These are phyloP conservation scores for Pseudopithomyces chartarum DNA, from an alignment of 2,329 filamentous ascomycete species.

Conservation along the genomic window DNA sequence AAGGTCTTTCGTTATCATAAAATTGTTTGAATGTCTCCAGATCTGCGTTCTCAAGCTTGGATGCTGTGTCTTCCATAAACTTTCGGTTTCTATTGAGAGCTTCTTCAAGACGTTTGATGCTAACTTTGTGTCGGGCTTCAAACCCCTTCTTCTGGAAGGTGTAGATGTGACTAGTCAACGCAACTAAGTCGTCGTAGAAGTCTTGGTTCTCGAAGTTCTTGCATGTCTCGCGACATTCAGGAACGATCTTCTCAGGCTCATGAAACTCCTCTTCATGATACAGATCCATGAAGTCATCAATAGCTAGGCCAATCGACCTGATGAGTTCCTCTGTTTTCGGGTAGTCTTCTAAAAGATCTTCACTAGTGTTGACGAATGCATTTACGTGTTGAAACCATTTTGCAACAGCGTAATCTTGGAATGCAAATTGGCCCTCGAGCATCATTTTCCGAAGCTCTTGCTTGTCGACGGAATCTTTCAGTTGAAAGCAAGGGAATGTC, in stretches of 20 bases:
- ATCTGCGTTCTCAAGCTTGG: constrained; percentile 10
- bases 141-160: constrained; percentile 37
- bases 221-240: constrained; percentile 20
- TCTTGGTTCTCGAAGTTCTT: constrained; percentile 13
- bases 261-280: constrained; percentile 27
- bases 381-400: constrained; percentile 38
- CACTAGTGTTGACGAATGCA: constrained; percentile 25
- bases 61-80: constrained; percentile 33
- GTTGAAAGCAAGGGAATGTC: constrained; percentile 26
- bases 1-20: constrained; percentile 46
- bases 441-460: constrained; percentile 15
- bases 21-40: constrained; percentile 21
- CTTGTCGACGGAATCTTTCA: constrained; percentile 13
- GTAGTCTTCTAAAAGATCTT: constrained; percentile 20
- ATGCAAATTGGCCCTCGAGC: constrained; percentile 26
- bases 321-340: constrained; percentile 7
- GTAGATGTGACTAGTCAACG: constrained; percentile 37
- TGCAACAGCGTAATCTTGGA: constrained; percentile 38
- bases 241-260: constrained; percentile 9
- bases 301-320: constrained; percentile 12
- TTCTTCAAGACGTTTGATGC: constrained; percentile 30
- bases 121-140: constrained; percentile 34
- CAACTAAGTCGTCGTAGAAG: constrained; percentile 28
- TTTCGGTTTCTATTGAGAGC: constrained; percentile 35
- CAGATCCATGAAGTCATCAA: constrained; percentile 26